Conservation (phyloP, 768 basidiomycete species). For the Floccularia luteovirens region DNA sequence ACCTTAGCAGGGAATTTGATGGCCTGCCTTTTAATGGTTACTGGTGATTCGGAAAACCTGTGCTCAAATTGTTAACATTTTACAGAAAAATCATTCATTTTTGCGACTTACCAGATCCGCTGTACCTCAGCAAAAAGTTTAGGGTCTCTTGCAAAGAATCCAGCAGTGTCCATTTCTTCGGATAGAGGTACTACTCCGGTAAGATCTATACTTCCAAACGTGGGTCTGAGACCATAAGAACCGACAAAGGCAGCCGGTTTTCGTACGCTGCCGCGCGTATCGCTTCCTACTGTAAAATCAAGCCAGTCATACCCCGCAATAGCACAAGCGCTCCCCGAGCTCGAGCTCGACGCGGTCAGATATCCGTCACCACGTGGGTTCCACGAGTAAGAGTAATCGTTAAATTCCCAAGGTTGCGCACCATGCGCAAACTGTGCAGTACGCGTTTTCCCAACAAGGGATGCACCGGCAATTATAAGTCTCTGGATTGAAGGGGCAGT, state of each 20-base stretch:
- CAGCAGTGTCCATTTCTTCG: conserved; percentile 31
- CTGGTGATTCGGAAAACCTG: conserved; percentile 24
- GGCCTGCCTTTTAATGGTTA: conserved; percentile 13
- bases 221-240: conserved; percentile 27
- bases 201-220: conserved; percentile 22
- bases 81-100: too few species aligned
- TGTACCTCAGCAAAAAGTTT: conserved; percentile 19
- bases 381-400: conserved; percentile 26
- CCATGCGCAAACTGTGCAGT: conserved; percentile 48
- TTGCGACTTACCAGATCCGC: conserved; percentile 16
- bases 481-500: conserved; percentile 35
- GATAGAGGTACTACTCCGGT: conserved; percentile 25
- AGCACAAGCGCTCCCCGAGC: conserved; percentile 30
- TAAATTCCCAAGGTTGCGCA: conserved; percentile 29
- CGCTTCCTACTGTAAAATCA: conserved; percentile 29
- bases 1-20: conserved; percentile 21
- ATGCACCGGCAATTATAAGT: conserved; percentile 39
- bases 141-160: conserved; percentile 26
- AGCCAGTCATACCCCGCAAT: conserved; percentile 30
- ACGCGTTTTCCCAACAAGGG: conserved; percentile 47
- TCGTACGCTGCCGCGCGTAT: conserved; percentile 30
- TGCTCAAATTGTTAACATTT: neutral
- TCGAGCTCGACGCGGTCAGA: conserved; percentile 27
- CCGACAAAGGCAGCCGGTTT: conserved; percentile 31
- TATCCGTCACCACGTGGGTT: conserved; percentile 30